Base-by-base conservation (phyloP, 768 basidiomycete species). In the Rhizopogon rudus region DNA sequence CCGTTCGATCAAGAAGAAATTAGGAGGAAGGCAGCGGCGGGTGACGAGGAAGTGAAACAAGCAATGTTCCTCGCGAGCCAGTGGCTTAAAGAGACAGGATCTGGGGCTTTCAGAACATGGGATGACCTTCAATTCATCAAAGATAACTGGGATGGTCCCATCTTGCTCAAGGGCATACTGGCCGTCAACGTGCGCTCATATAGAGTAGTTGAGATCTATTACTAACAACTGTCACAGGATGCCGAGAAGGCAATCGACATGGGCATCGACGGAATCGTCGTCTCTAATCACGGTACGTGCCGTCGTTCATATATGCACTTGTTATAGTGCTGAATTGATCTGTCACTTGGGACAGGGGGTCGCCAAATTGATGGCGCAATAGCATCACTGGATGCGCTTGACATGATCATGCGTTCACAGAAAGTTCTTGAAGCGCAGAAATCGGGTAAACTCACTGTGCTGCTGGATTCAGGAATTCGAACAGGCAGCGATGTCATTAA, bases 341-440 rank as follows among this genome's bases (percentile, higher is more conserved):
- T 17, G n/a, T 20, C 4, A 10, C 33, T 25, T 31, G 28, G 16
- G 54, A 3, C 45, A 88, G 87, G 87, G 33, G 87, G 86, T 5
- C 79, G 87, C 20, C 87, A 89, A 64, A 74, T 89, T 6, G 92
- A 95, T 66, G 91, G 91, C 4, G 86, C 85, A 3, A 81, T 92
- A 20, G 80, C 84, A 0, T 83, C 91, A 1, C 71, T 93, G 13
- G 82, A 81, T 58, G 86, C 87, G 3, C 80, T 93, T 13, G 83
- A 84, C 55, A 73, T 71, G 44, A 86, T 93, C 61, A 83, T 80
- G 71, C 75, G 78, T 48, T 91, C 88, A 0, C 68, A 77, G 20
- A 80, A 78, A 53, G 72, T 90, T 55, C 73, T 71, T 49, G 73
- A 70, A 4, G 86, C 86, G 0, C 86, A 89, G 63, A 65, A 65